phyloP scores from a whole-genome alignment of 1,284 basidiomycete genomes.

The Austroboletus niveus region DNA sequence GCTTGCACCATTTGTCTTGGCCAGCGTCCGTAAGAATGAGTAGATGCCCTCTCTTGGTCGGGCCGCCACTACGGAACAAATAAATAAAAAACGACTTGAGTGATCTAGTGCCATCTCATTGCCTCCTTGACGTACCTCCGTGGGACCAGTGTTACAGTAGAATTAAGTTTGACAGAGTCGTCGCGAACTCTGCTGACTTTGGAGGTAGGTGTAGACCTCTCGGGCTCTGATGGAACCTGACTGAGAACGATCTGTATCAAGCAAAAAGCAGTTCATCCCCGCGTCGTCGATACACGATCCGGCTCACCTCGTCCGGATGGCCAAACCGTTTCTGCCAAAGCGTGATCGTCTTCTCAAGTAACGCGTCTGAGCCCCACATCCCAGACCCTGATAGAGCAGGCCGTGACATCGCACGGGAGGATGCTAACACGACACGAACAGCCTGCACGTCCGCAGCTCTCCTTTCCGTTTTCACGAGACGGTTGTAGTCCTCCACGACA shows the following conservation, averaged over 20 bases:
- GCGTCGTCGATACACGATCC: not conserved
- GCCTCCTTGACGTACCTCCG: constrained; percentile 51
- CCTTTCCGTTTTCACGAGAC: constrained; percentile 66
- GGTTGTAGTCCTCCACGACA: constrained; percentile 82
- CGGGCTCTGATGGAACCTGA: constrained; percentile 58
- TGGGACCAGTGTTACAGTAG: constrained; percentile 68
- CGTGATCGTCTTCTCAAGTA: constrained; percentile 63
- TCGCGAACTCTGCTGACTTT: constrained; percentile 35
- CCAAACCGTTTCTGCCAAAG: constrained; percentile 86
- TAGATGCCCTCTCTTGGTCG: constrained; percentile 83
- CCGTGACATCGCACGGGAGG: constrained; percentile 44
- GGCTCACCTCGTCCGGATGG: constrained; percentile 66
- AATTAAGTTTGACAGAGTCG: constrained; percentile 65
- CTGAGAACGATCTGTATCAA: constrained; percentile 66
- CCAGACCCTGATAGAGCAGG: constrained; percentile 51
- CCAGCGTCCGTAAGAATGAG: constrained; percentile 78
- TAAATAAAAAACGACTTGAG: not conserved
- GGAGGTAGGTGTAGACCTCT: constrained; percentile 36
- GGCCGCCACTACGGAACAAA: constrained; percentile 57
- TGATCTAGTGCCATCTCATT: constrained; percentile 4
- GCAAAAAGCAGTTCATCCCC: not conserved
- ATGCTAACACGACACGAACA: constrained; percentile 72
- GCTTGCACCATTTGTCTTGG: constrained; percentile 77
- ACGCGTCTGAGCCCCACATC: constrained; percentile 60
- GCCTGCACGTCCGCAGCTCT: constrained; percentile 88